Evolutionary conservation across 164 flowering plant genomes (phyloP).

Genomic region (Saururus chinensis): DNA sequence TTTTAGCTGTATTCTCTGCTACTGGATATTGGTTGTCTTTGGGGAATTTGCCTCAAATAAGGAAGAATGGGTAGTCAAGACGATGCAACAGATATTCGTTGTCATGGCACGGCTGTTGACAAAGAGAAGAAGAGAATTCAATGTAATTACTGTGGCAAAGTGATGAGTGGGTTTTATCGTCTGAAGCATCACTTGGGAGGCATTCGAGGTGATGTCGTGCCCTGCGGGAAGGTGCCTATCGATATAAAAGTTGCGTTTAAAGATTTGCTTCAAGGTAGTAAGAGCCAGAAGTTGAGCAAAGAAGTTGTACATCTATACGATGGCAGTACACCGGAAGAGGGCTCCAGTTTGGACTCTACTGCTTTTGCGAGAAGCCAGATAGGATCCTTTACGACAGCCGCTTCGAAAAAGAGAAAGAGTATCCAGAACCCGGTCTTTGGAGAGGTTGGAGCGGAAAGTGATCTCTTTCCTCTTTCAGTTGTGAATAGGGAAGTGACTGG

Average conservation of each 20-base stretch:
- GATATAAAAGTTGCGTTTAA: conserved; percentile 23
- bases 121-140: conserved; percentile 17
- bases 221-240: conserved; percentile 35
- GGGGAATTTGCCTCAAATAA: not conserved
- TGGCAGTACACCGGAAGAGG: conserved; percentile 13
- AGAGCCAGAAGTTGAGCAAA: conserved; percentile 9
- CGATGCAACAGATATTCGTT: conserved; percentile 11
- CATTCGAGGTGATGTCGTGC: conserved; percentile 33
- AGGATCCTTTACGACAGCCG: conserved; percentile 7
- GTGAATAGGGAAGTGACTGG: conserved; percentile 1
- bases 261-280: conserved; percentile 15
- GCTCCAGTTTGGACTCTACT: conserved; percentile 7
- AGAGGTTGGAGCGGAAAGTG: not conserved
- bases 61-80: conserved; percentile 14
- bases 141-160: conserved; percentile 49
- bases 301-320: conserved; percentile 12
- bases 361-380: not conserved
- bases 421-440: conserved; percentile 1
- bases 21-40: not conserved
- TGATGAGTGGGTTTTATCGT: conserved; percentile 29
- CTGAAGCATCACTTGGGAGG: conserved; percentile 48
- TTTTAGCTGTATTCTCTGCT: no score
- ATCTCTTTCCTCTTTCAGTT: not conserved
- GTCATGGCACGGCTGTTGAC: conserved; percentile 32
- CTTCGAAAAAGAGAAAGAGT: conserved; percentile 6